Evolutionary conservation across 768 basidiomycete genomes (phyloP).

Genomic region (Trametes gibbosa): DNA sequence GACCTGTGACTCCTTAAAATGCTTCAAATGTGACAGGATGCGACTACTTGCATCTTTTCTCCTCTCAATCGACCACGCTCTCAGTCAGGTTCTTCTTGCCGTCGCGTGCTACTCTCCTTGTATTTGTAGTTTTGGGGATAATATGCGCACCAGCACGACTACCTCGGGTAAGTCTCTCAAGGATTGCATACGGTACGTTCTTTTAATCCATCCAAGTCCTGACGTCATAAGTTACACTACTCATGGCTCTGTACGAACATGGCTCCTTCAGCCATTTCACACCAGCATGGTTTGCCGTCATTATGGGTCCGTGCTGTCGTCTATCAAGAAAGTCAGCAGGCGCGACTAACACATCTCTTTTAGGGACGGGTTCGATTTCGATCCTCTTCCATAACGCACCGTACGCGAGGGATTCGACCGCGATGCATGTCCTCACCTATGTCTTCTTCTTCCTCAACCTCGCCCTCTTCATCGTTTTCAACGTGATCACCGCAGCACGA

Average conservation of each 20-base stretch:
- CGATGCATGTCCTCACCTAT: conserved; percentile 43
- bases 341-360: not conserved
- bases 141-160: not conserved
- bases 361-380: conserved; percentile 50
- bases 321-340: not conserved
- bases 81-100: not conserved
- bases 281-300: conserved; percentile 53
- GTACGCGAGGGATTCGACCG: conserved; percentile 41
- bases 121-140: not conserved
- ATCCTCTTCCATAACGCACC: conserved; percentile 57
- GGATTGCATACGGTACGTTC: conserved; percentile 35
- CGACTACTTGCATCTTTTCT: not conserved
- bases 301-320: conserved; percentile 43
- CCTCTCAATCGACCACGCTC: not conserved
- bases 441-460: conserved; percentile 61
- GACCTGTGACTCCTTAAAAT: conserved; percentile 11
- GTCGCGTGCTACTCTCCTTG: not conserved
- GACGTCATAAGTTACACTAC: not conserved
- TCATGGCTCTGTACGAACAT: not conserved
- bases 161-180: conserved; percentile 32
- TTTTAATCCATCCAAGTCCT: not conserved
- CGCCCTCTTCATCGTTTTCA: conserved; percentile 50
- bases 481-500: conserved; percentile 42
- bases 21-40: not conserved
- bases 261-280: conserved; percentile 43